A percentile compares a stretch with the other conserved stretches of the same genome.
These are phyloP conservation scores for Alternaria sp. DNA, from an alignment of 2,329 filamentous ascomycete genomes.

Conservation along the genomic window DNA sequence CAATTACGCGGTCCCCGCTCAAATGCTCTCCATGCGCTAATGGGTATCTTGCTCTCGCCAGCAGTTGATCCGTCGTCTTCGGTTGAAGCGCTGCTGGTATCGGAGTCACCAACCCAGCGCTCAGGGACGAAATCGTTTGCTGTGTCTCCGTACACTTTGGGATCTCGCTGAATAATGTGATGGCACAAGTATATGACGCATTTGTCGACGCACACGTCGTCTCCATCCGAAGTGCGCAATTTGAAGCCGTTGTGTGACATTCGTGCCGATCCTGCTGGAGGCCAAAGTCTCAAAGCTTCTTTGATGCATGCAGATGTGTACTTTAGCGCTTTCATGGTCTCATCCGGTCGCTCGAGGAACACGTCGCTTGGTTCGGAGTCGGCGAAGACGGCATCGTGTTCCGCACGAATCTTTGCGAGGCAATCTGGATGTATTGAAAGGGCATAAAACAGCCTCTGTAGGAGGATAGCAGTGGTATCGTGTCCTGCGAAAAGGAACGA, in stretches of 20 bases:
- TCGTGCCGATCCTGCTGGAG: slow-evolving; percentile 58
- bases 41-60: slow-evolving; percentile 40
- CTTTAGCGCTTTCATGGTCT: slow-evolving; percentile 59
- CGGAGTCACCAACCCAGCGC: slow-evolving; percentile 49
- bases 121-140: slow-evolving; percentile 47
- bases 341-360: slow-evolving; percentile 54
- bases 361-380: slow-evolving; percentile 50
- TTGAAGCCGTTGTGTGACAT: slow-evolving; percentile 50
- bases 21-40: slow-evolving; percentile 63
- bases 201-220: slow-evolving; percentile 55
- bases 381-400: slow-evolving; percentile 64
- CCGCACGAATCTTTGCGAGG: slow-evolving; percentile 51
- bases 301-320: slow-evolving; percentile 64
- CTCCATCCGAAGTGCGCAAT: slow-evolving; percentile 53
- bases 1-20: slow-evolving; percentile 65
- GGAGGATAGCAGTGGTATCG: slow-evolving; percentile 53
- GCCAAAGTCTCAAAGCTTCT: slow-evolving; percentile 63
- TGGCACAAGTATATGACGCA: slow-evolving; percentile 56
- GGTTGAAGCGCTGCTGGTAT: slow-evolving; percentile 29
- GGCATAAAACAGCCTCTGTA: slow-evolving; percentile 45
- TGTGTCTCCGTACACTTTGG: slow-evolving; percentile 42
- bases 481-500: slow-evolving; percentile 59
- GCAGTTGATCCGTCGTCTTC: slow-evolving; percentile 21
- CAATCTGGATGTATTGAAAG: slow-evolving; percentile 43
- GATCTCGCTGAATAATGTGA: slow-evolving; percentile 50